A percentile compares a stretch with the other conserved stretches of the same genome.
phyloP scores from a whole-genome alignment of 306 rosid genomes.

The Sophora flavescens region DNA sequence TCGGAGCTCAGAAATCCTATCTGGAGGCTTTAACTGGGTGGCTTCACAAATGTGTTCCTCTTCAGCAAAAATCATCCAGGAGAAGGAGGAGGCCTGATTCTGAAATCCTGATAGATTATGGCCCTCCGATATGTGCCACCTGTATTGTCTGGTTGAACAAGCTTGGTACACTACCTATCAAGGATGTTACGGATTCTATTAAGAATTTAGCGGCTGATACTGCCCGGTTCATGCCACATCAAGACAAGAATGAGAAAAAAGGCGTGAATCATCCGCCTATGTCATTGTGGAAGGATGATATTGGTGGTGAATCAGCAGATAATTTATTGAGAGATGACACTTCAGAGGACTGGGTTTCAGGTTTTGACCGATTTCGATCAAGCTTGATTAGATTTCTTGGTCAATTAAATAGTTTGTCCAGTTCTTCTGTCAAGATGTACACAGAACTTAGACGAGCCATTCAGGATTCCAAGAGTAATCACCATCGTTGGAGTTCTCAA shows the following conservation, averaged over 20 bases:
- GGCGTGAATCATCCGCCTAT: conserved; percentile 45
- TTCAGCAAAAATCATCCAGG: conserved; percentile 59
- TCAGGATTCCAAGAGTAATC: conserved; percentile 45
- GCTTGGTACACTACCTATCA: conserved; percentile 48
- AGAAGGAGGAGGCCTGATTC: conserved; percentile 55
- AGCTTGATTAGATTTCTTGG: conserved; percentile 67
- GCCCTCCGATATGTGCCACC: conserved; percentile 80
- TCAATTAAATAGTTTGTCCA: conserved; percentile 64
- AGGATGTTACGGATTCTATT: conserved; percentile 69
- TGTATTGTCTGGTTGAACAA: conserved; percentile 74
- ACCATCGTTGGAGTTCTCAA: conserved; percentile 49
- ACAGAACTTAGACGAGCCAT: conserved; percentile 58
- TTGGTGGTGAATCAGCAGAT: conserved; percentile 55
- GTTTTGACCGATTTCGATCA: conserved; percentile 65
- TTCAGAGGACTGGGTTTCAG: conserved; percentile 62
- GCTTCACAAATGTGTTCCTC: conserved; percentile 75
- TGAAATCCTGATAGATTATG: conserved; percentile 37
- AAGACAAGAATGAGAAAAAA: conserved; percentile 73
- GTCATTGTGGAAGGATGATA: conserved; percentile 53
- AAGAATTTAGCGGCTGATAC: conserved; percentile 72
- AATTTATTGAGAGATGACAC: conserved; percentile 60
- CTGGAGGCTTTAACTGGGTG: conserved; percentile 74
- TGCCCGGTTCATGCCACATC: conserved; percentile 67
- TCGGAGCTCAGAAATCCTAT: conserved; percentile 81
- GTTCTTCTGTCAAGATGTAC: conserved; percentile 70